Conservation (phyloP, 2,329 filamentous ascomycete species). For the Blastomyces parvus region DNA sequence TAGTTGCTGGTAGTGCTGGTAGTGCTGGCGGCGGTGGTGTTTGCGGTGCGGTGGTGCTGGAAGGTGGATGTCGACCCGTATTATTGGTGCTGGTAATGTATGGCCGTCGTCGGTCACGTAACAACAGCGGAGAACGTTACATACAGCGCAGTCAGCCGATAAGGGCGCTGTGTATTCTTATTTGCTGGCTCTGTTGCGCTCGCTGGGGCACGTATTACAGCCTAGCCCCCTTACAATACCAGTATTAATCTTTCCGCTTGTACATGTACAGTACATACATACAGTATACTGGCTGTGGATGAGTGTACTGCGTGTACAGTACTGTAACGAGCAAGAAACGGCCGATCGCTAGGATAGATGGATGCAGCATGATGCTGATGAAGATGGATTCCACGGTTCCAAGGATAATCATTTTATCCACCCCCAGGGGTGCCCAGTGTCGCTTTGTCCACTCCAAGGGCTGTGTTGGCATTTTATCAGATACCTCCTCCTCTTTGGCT, state of each 20-base stretch:
- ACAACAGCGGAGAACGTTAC: neutral
- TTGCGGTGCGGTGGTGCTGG: neutral
- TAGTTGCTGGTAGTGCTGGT: neutral
- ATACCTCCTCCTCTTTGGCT: neutral
- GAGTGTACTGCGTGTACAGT: neutral
- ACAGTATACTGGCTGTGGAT: no score
- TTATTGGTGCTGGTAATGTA: neutral
- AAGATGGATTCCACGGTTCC: neutral
- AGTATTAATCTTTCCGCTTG: neutral
- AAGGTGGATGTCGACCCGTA: neutral
- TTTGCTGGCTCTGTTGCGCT: neutral
- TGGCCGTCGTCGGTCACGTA: neutral
- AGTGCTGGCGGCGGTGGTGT: neutral
- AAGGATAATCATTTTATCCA: neutral
- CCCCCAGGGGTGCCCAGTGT: neutral
- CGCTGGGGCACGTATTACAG: neutral
- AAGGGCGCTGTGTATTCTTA: neutral
- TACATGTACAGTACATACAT: no score
- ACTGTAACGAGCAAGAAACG: neutral
- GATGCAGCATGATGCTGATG: neutral
- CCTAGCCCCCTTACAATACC: neutral
- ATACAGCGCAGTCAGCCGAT: constrained; percentile 4
- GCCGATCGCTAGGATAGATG: neutral
- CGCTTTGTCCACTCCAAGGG: neutral
- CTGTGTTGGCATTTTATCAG: neutral